Evolutionary conservation across 2,329 filamentous ascomycete species (phyloP), one percentile per base, ranked within the genome.

Genomic region (Stagonosporopsis cucurbitacearum): DNA sequence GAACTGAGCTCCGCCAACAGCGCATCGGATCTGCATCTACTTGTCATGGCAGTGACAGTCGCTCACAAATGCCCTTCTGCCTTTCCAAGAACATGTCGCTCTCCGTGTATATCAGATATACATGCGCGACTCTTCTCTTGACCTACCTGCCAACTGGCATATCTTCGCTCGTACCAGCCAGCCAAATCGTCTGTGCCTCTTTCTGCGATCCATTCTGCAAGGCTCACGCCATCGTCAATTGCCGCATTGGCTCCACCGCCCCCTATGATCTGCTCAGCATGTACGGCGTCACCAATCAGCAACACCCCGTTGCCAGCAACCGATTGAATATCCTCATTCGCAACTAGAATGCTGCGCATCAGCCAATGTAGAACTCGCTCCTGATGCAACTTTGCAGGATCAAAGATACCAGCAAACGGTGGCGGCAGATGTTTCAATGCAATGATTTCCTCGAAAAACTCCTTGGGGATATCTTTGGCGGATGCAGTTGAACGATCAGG

Each of bases 321-420:
- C 5, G 59, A 44, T 19, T 67, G 48, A 6, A 76, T 56, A 1
- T 72, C 62, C 15, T 54, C 20, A 13, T 57, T 45, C 0, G 62
- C 36, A 1, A 69, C 51, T 1, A 65, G 56, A 2, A 68, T 41
- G 2, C 63, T 74, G 12, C 78, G 71, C 78, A 79, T 79, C 13
- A 79, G 61, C 76, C 77, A 79, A 44, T 77, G 72, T 39, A 78
- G 51, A 4, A 76, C 49, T 11, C 75, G 62, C 33, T 79, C 77
- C 2, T 64, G 50, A 5, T 62, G 63, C 55, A 79, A 58, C 8
- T 59, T 65, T 6, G 68, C 57, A 6, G 53, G 49, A 19, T 76
- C 54, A 25, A 79, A 78, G 2, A 77, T 59, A 0, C 66, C 57
- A 7, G 55, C 42, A 46, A 76, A 79, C 0, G 72, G 68, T 39